Evolutionary conservation across 2,329 filamentous ascomycete genomes (phyloP), one percentile per base, ranked within the genome.

Genomic region (Elsinoe perseae): DNA sequence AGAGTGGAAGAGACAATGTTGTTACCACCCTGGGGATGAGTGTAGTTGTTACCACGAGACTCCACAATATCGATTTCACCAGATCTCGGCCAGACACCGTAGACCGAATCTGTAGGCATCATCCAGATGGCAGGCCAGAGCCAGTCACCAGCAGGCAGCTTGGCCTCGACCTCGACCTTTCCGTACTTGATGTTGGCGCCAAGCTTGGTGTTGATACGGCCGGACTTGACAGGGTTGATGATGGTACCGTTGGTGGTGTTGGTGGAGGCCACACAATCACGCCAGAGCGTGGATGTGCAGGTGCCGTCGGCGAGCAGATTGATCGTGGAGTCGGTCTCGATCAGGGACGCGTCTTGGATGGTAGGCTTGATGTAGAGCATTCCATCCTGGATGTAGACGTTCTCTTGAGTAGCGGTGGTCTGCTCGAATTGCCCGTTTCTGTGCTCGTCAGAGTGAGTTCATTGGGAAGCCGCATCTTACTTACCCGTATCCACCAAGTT

Each of bases 111-210:
- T 46, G 81, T 82, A 1, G 89, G 89, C 75, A 93, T 76, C 86
- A 95, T 87, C 86, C 87, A 91, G 65, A 95, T 92, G n/a, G 87
- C 87, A 1, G 89, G 89, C 89, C 89, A 93, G 9, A 95, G 78
- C 89, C 89, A 93, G 72, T 93, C 88, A 55, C 89, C 89, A 48
- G 75, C 70, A 3, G 89, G 87, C 25, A 93, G 73, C 70, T 85
- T 85, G 23, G 89, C 89, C 1, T 79, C 83, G 4, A 95, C 87
- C 68, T 95, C 87, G 54, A 95, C 79, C 42, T 87, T 85, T 48
- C 89, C 89, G 67, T 87, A 95, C 70, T 83, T 88, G 75, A 95
- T 87, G 14, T 73, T 78, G 5, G 82, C 82, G 14, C 84, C 81
- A 42, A 80, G 80, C 66, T 81, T 85, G 57, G 86, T 91, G 72